Percentiles rank a stretch among this genome's conserved stretches.
Evolutionary conservation across 306 rosid genomes (phyloP).

Genomic region (Argentina anserina): DNA sequence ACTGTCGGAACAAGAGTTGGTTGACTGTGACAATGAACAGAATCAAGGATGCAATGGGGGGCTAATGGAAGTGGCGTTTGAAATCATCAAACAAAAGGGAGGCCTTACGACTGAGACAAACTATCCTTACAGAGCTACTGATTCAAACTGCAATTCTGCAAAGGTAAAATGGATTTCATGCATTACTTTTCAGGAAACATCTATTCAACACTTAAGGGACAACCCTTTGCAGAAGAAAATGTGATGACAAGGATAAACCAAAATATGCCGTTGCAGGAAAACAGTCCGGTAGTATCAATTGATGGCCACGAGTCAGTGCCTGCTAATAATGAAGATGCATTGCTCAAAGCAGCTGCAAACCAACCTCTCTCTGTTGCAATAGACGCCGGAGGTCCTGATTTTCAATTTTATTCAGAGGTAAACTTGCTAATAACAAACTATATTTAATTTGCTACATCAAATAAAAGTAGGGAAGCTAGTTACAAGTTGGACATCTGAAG

Average conservation of each 20-base stretch:
- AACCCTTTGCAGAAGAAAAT: neutral
- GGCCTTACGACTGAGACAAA: constrained; percentile 40
- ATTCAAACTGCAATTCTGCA: constrained; percentile 29
- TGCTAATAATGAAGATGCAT: constrained; percentile 40
- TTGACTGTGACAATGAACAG: constrained; percentile 36
- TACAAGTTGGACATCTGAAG: neutral
- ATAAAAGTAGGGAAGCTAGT: neutral
- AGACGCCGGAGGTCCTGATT: constrained; percentile 47
- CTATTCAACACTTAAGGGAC: neutral
- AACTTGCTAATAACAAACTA: neutral
- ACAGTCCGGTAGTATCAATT: constrained; percentile 33
- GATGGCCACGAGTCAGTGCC: constrained; percentile 51
- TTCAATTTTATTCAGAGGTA: constrained; percentile 52
- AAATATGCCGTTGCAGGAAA: constrained; percentile 20
- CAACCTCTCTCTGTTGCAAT: constrained; percentile 50
- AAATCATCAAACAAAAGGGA: constrained; percentile 35
- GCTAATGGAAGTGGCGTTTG: constrained; percentile 43
- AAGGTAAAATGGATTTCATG: constrained; percentile 25
- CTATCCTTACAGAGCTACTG: constrained; percentile 45
- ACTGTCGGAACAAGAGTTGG: constrained; percentile 51
- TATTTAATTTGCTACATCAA: neutral
- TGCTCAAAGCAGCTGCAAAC: constrained; percentile 53
- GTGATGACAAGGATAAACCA: neutral
- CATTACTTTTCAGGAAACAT: neutral
- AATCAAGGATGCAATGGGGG: constrained; percentile 55